Evolutionary conservation across 345 rosid species (phyloP), one percentile per base, ranked within the genome.

Genomic region (Zanthoxylum bungeanum): DNA sequence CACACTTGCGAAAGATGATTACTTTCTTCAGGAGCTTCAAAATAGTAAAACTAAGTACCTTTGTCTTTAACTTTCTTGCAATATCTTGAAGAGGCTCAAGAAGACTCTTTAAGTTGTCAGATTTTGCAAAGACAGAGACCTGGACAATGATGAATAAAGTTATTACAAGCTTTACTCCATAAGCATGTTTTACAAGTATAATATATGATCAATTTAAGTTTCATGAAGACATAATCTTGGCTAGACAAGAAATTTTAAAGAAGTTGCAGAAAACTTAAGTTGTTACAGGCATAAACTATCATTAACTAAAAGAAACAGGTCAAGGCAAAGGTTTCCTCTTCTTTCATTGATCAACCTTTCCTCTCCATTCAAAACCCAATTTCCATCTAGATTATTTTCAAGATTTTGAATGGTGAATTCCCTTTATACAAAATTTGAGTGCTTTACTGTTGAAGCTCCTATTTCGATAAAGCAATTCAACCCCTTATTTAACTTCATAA

Each of bases 41-140:
- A 64, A 67, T 59, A 25, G 57, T 33, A 52, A 21, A 46, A 64
- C 60, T 4, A 69, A 56, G 51, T 75, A 91, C 98, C 96, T 86
- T 79, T 7, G 78, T 69, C 79, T 83, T 86, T 86, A 91, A 89
- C 68, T 82, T 91, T 73, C 87, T 86, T 28, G 98, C 97, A 73
- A 86, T 72, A 71, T 80, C 80, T 79, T 85, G 89, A 58, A 91
- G 93, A 73, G 85, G 81, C 80, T 79, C 80, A 24, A 73, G 79
- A 66, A 88, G 85, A 51, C 74, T 82, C 76, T 83, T 65, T 69
- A 89, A 82, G 31, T 87, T 91, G 70, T 86, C 89, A 70, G 80
- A 83, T 39, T 82, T 71, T n/a, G 90, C 83, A 75, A 93, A 91
- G 74, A 91, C 55, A 71, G 84, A 80, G 73, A 88, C 87, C 98